Evolutionary conservation across 2,329 filamentous ascomycete genomes (phyloP).

Genomic region (Colletotrichum higginsianum): DNA sequence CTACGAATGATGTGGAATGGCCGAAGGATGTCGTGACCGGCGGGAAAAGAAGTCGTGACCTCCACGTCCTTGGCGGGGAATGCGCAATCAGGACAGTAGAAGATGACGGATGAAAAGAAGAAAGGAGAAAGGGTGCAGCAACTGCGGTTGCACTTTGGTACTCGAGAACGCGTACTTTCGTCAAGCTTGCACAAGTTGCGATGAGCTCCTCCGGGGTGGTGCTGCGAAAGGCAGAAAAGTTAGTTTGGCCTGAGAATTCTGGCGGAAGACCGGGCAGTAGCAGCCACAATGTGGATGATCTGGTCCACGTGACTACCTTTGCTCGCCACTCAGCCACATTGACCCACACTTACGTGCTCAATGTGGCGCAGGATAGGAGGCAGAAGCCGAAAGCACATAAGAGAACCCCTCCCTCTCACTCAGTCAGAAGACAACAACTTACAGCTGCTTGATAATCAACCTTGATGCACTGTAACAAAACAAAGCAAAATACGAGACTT

Average conservation of each 20-base stretch:
- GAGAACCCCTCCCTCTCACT: slow-evolving; percentile 18
- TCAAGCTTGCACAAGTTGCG: slow-evolving; percentile 23
- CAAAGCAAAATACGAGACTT: background rate
- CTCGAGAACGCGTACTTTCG: slow-evolving; percentile 35
- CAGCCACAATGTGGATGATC: slow-evolving; percentile 29
- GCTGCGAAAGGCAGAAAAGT: slow-evolving; percentile 37
- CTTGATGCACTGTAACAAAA: slow-evolving; percentile 5
- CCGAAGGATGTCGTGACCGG: slow-evolving; percentile 34
- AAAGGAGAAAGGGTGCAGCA: slow-evolving; percentile 9
- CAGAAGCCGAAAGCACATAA: slow-evolving; percentile 27
- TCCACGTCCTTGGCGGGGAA: background rate
- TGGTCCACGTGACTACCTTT: slow-evolving; percentile 24
- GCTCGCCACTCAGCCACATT: slow-evolving; percentile 27
- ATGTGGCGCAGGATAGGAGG: slow-evolving; percentile 17
- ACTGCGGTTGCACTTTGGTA: slow-evolving; percentile 34
- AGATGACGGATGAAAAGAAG: slow-evolving; percentile 4
- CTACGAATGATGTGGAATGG: slow-evolving; percentile 7
- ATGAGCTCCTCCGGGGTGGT: slow-evolving; percentile 31
- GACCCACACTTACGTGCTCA: slow-evolving; percentile 17
- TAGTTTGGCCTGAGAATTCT: slow-evolving; percentile 39
- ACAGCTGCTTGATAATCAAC: background rate
- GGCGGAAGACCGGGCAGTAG: slow-evolving; percentile 21
- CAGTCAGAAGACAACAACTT: slow-evolving; percentile 1
- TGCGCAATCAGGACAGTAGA: slow-evolving; percentile 15
- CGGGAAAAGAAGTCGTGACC: slow-evolving; percentile 20